Evolutionary conservation across 768 basidiomycete species (phyloP).

Genomic region (Cyathus striatus): DNA sequence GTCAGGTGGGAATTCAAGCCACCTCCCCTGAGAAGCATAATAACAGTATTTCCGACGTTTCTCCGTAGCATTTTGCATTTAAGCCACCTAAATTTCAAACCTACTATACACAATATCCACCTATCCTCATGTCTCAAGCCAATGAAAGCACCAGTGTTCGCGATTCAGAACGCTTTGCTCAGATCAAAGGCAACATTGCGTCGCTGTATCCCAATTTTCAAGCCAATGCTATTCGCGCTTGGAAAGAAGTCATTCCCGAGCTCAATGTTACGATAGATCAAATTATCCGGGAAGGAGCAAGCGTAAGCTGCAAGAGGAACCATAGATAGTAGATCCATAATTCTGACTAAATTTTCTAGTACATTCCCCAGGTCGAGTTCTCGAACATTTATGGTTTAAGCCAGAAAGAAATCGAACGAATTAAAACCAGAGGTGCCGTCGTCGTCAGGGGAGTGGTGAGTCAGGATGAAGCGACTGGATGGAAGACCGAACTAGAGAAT

Average conservation of each 20-base stretch:
- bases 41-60: no score
- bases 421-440: constrained; percentile 11
- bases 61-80: no score
- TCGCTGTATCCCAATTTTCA: constrained; percentile 27
- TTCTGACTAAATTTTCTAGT: constrained; percentile 17
- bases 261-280: neutral
- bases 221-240: constrained; percentile 34
- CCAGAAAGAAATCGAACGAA: constrained; percentile 11
- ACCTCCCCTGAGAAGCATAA: no score
- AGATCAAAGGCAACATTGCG: constrained; percentile 20
- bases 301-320: constrained; percentile 23
- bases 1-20: no score
- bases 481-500: constrained; percentile 45
- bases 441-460: constrained; percentile 49
- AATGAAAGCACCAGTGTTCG: neutral
- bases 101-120: no score
- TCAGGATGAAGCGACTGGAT: constrained; percentile 35
- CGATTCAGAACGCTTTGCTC: constrained; percentile 13
- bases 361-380: constrained; percentile 48
- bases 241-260: constrained; percentile 40
- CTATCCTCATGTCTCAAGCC: no score
- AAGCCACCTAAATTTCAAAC: no score
- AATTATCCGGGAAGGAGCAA: neutral
- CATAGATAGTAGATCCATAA: constrained; percentile 27
- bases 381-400: constrained; percentile 36